Evolutionary conservation across 768 basidiomycete species (phyloP).

Genomic region (Candolleomyces aberdarensis): DNA sequence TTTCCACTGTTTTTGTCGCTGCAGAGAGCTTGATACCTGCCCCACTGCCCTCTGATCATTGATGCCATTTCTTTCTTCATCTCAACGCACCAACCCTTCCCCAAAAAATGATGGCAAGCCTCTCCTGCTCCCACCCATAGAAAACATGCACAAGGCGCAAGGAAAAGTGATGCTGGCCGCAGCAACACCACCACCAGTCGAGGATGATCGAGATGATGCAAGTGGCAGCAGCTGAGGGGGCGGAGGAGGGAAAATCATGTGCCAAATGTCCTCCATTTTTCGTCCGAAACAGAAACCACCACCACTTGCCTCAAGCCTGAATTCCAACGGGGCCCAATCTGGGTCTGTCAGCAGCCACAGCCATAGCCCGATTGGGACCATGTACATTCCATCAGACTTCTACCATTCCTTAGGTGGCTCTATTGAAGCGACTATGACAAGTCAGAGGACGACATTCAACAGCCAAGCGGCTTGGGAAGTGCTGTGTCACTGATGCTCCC

Average conservation of each 20-base stretch:
- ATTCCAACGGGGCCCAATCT: too few relatives aligned
- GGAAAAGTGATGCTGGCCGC: not conserved
- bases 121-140: not conserved
- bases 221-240: too few relatives aligned
- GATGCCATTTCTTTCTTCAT: conserved; percentile 3
- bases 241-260: too few relatives aligned
- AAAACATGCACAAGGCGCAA: too few relatives aligned
- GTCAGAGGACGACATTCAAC: conserved; percentile 40
- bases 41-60: not conserved
- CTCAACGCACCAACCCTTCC: not conserved
- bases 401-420: too few relatives aligned
- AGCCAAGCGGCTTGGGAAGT: conserved; percentile 44
- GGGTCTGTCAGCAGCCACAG: too few relatives aligned
- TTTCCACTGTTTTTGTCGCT: not conserved
- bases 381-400: too few relatives aligned
- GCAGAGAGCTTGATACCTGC: not conserved
- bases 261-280: too few relatives aligned
- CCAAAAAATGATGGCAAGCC: not conserved
- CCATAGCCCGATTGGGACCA: too few relatives aligned
- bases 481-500: conserved; percentile 14
- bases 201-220: too few relatives aligned
- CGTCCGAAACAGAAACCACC: too few relatives aligned
- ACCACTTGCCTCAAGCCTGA: too few relatives aligned
- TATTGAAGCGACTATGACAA: conserved; percentile 12
- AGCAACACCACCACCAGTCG: not conserved